Percentiles rank a stretch among this genome's conserved stretches.
Conservation (phyloP, 2,329 filamentous ascomycete genomes). For the Chalara sp. region DNA sequence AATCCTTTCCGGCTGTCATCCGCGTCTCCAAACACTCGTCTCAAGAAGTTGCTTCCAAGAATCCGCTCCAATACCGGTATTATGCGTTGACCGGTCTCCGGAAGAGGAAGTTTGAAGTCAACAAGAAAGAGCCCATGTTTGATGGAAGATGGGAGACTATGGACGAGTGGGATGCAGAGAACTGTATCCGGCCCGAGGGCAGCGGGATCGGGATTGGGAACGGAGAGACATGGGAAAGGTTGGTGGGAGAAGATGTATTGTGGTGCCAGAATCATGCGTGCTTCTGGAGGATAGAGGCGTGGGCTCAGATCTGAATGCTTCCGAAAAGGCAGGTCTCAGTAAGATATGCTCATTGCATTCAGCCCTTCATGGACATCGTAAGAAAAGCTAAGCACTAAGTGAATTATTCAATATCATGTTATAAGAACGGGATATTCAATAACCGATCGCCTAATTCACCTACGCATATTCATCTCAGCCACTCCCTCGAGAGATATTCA, state of each 20-base stretch:
- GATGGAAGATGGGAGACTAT: conserved; percentile 1
- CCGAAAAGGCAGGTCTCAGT: no score
- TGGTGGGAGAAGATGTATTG: conserved; percentile 7
- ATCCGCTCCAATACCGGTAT: conserved; percentile 1
- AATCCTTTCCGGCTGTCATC: background rate
- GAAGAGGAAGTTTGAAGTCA: background rate
- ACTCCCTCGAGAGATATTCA: no score
- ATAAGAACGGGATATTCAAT: no score
- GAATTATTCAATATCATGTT: no score
- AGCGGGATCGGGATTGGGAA: conserved; percentile 4
- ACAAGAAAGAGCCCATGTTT: background rate
- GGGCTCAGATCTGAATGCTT: background rate
- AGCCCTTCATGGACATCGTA: no score
- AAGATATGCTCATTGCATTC: no score
- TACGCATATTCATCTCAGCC: no score
- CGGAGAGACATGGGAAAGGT: conserved; percentile 3
- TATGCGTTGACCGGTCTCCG: conserved; percentile 2
- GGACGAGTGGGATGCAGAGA: conserved; percentile 1
- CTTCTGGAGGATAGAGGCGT: conserved; percentile 9
- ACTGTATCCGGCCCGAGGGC: background rate
- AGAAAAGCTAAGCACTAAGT: no score
- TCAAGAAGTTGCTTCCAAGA: background rate
- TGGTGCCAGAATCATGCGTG: conserved; percentile 9
- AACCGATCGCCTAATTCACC: no score
- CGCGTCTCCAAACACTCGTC: background rate